Evolutionary conservation across 179 eudicot genomes (phyloP).

Genomic region (Silene noctiflora): DNA sequence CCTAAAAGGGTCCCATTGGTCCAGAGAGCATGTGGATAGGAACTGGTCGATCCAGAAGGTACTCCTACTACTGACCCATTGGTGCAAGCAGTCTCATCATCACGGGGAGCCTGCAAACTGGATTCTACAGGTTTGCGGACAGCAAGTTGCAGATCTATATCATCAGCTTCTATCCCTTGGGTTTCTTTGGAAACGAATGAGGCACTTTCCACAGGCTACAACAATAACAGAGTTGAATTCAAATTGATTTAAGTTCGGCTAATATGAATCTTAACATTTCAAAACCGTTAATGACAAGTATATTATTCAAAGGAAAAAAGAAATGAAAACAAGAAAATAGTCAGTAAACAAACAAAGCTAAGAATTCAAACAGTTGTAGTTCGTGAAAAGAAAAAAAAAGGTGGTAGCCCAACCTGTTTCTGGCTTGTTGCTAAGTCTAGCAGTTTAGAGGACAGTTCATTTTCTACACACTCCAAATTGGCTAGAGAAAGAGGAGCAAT

Average conservation of each 20-base stretch:
- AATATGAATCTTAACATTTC: too few relatives aligned
- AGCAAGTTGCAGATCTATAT: conserved; percentile 25
- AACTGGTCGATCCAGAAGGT: conserved; percentile 33
- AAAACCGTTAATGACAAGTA: too few relatives aligned
- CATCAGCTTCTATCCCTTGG: conserved; percentile 19
- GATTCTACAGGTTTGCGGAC: conserved; percentile 23
- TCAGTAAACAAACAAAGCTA: not conserved
- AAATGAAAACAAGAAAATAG: not conserved
- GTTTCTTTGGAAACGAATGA: conserved; percentile 22
- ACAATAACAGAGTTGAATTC: not conserved
- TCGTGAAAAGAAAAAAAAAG: too few relatives aligned
- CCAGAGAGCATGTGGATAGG: conserved; percentile 54
- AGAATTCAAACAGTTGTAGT: too few relatives aligned
- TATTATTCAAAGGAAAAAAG: too few relatives aligned
- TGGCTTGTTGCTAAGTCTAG: conserved; percentile 16
- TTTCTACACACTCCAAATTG: conserved; percentile 20
- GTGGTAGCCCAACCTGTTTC: conserved; percentile 12
- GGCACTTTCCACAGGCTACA: conserved; percentile 22
- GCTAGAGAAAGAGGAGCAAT: conserved; percentile 18
- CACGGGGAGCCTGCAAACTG: conserved; percentile 25
- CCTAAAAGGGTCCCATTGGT: conserved; percentile 81
- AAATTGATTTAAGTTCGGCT: too few relatives aligned
- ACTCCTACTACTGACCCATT: conserved; percentile 19
- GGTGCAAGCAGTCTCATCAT: conserved; percentile 1
- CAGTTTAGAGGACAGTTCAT: conserved; percentile 14